phyloP scores from a whole-genome alignment of 2,329 filamentous ascomycete species.

The Colletotrichum acutatum region DNA sequence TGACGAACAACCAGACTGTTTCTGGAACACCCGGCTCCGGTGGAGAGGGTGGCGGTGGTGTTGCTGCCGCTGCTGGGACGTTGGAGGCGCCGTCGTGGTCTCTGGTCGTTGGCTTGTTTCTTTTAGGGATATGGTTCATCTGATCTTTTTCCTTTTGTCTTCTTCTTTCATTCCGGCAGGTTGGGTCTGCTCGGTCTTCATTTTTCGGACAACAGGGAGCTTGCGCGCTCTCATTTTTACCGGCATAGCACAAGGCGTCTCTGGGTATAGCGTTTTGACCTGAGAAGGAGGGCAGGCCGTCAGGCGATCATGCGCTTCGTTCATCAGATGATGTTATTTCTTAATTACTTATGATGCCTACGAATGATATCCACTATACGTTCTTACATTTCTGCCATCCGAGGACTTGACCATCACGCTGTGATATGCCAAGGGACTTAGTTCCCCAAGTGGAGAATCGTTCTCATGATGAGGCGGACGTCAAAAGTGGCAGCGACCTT shows the following conservation, averaged over 20 bases:
- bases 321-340: neutral
- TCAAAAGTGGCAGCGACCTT: neutral
- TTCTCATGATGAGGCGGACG: neutral
- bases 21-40: slow-evolving; percentile 34
- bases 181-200: neutral
- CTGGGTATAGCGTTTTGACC: neutral
- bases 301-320: neutral
- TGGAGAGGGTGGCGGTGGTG: neutral
- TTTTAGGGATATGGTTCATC: slow-evolving; percentile 15
- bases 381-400: neutral
- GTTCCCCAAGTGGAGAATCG: neutral
- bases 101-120: neutral
- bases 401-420: neutral
- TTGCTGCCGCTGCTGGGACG: neutral
- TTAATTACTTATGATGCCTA: neutral
- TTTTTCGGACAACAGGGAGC: neutral
- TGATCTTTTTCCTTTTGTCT: neutral
- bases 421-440: neutral
- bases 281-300: neutral
- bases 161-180: neutral
- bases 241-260: neutral
- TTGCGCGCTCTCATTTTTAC: neutral
- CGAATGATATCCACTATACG: neutral
- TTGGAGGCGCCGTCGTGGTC: slow-evolving; percentile 10
- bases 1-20: slow-evolving; percentile 60